A percentile compares a stretch with the other conserved stretches of the same genome.
These are phyloP conservation scores for Saccharomycopsis fermentans DNA, from an alignment of 805 yeast species.

Conservation along the genomic window DNA sequence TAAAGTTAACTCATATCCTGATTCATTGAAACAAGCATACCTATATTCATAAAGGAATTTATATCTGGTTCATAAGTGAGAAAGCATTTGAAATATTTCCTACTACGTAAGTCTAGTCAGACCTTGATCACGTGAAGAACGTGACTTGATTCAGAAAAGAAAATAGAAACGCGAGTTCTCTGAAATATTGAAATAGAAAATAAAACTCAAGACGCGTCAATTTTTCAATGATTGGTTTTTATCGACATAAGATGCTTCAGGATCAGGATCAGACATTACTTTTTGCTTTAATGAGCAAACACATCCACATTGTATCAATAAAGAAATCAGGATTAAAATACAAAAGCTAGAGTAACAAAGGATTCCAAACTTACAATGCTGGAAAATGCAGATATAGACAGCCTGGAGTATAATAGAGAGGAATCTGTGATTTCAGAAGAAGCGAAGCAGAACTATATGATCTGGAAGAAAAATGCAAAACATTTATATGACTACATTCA, in stretches of 20 bases:
- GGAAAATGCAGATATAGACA: not conserved
- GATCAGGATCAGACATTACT: no score
- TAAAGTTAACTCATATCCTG: no score
- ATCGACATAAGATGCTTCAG: no score
- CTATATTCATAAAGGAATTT: no score
- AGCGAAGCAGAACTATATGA: conserved; percentile 23
- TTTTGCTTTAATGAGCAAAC: no score
- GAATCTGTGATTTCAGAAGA: conserved; percentile 18
- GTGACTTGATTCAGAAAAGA: not conserved
- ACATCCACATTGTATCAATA: no score
- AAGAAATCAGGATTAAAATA: no score
- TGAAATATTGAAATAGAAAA: not conserved
- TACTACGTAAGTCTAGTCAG: no score
- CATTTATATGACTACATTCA: conserved; percentile 64
- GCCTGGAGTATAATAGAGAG: not conserved
- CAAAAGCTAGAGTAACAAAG: no score
- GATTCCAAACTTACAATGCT: not conserved
- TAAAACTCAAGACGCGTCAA: not conserved
- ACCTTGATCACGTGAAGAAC: not conserved
- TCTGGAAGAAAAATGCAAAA: conserved; percentile 83
- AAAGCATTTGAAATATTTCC: no score
- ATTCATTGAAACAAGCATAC: no score
- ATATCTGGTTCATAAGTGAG: no score
- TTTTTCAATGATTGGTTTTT: not conserved
- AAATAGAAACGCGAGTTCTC: not conserved